These are phyloP conservation scores for Kickxella alabastrina DNA, from an alignment of 192 early-diverging fungal species.

Conservation along the genomic window DNA sequence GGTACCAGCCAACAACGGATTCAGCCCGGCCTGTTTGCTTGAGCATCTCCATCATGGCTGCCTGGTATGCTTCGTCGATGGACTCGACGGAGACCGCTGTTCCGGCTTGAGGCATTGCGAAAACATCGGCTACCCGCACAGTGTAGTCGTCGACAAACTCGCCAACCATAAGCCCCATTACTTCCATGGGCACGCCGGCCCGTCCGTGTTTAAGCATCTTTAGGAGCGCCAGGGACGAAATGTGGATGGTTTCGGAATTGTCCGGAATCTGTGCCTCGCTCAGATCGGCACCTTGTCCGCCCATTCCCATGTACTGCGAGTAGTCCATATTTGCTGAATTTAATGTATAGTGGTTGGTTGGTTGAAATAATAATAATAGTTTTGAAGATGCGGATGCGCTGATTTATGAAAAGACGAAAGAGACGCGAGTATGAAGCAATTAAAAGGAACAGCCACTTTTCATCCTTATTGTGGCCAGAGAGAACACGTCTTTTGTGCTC, in stretches of 20 bases:
- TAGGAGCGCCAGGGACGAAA: slow-evolving; percentile 94
- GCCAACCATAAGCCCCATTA: slow-evolving; percentile 99
- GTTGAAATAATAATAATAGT: no score
- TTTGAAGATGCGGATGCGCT: no score
- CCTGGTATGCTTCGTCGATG: slow-evolving; percentile 98
- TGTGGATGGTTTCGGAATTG: slow-evolving; percentile 98
- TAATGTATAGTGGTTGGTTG: no score
- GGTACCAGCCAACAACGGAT: slow-evolving; percentile 99
- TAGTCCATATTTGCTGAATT: slow-evolving; percentile 35
- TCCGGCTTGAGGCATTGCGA: slow-evolving; percentile 99
- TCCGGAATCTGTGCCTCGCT: slow-evolving; percentile 56
- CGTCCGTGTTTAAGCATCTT: slow-evolving; percentile 97
- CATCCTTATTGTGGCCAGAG: no score
- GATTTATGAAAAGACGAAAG: no score
- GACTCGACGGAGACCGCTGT: slow-evolving; percentile 99
- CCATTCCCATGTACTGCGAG: slow-evolving; percentile 37
- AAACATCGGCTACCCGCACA: slow-evolving; percentile 97
- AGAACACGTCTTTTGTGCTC: no score
- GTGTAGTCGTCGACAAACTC: slow-evolving; percentile 99
- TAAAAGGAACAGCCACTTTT: no score
- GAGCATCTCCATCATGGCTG: slow-evolving; percentile 99
- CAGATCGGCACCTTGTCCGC: slow-evolving; percentile 37
- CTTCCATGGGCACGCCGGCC: slow-evolving; percentile 98
- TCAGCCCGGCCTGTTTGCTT: slow-evolving; percentile 99
- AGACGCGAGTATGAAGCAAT: no score